Conservation (phyloP, 1,139 yeast species). For the Suhomyces terraborum region DNA sequence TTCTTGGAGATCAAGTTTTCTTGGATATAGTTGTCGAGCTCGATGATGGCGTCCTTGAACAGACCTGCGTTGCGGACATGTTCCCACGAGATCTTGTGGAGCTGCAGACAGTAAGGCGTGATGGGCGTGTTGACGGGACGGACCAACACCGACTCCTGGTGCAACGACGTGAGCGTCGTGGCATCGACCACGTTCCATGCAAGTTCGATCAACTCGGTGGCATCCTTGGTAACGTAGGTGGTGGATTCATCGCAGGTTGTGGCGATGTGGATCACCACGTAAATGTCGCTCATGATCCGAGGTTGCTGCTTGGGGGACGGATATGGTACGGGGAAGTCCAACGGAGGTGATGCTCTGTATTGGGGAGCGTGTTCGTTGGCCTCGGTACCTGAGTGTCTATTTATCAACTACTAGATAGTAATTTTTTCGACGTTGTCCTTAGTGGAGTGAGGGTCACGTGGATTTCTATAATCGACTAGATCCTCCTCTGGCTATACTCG, state of each 20-base stretch:
- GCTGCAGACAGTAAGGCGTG: conserved; percentile 58
- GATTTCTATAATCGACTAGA: conserved; percentile 7
- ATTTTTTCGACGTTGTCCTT: conserved; percentile 15
- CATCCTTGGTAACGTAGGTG: conserved; percentile 59
- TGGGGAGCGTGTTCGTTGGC: neutral
- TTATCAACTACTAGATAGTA: neutral
- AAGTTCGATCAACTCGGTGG: conserved; percentile 65
- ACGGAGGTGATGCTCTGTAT: neutral
- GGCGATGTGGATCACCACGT: conserved; percentile 62
- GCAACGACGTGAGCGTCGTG: conserved; percentile 35
- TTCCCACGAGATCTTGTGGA: conserved; percentile 64
- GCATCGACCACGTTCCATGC: conserved; percentile 61
- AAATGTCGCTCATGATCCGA: conserved; percentile 56
- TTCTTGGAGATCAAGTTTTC: conserved; percentile 44
- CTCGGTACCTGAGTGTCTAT: neutral
- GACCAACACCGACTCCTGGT: conserved; percentile 49
- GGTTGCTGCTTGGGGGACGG: neutral
- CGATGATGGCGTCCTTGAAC: conserved; percentile 61
- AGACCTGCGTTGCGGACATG: conserved; percentile 54
- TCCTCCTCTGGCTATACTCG: neutral
- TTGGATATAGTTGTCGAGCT: conserved; percentile 54
- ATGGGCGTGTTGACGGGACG: conserved; percentile 71
- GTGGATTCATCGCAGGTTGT: conserved; percentile 72
- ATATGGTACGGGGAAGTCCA: neutral
- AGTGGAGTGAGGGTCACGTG: conserved; percentile 10